Evolutionary conservation across 768 basidiomycete genomes (phyloP), one percentile per base, ranked within the genome.

Genomic region (Hericium rajendrae): DNA sequence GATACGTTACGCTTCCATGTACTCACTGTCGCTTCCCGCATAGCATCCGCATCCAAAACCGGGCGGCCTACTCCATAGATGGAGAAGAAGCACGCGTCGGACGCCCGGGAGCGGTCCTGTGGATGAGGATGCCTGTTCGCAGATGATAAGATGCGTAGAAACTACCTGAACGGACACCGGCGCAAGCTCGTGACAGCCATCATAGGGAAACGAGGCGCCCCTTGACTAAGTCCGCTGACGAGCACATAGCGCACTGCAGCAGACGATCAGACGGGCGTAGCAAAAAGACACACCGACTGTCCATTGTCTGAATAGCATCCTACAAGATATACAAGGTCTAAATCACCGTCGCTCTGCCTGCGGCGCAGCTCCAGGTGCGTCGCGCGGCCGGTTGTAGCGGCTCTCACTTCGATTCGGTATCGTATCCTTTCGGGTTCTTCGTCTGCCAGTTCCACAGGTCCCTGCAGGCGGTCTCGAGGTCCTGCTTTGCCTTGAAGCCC

Each of bases 361-460:
- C 49, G 24, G 26, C 49, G 49, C 49, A 46, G 22, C 22, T 6
- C 43, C 43, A 46, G 43, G 43, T 16, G 43, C n/a, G 43, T 16
- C 22, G 32, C 32, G 9, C 32, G 32, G 32, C 32, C 32, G 32
- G 8, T 32, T 32, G 32, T 32, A 32, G 32, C 32, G 32, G 32
- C 32, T 15, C 20, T 46, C 16, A 46, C 43, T 46, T 46, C 43
- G 43, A 46, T 18, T 20, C 43, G 41, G 38, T 39, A 38, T 55
- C 77, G 61, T 90, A 97, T 2, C 94, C 94, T 32, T 80, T 68
- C 6, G 89, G 91, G 65, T 97, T 91, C 70, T 84, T 90, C n/a
- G 83, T 84, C 75, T 98, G 95, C 92, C 94, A 99, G 74, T 94
- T 94, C 97, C 97, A 98, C 64, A 97, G 76, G 72, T 99, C 97